Conservation (phyloP, 208 protist genomes). For the Leishmania major region DNA sequence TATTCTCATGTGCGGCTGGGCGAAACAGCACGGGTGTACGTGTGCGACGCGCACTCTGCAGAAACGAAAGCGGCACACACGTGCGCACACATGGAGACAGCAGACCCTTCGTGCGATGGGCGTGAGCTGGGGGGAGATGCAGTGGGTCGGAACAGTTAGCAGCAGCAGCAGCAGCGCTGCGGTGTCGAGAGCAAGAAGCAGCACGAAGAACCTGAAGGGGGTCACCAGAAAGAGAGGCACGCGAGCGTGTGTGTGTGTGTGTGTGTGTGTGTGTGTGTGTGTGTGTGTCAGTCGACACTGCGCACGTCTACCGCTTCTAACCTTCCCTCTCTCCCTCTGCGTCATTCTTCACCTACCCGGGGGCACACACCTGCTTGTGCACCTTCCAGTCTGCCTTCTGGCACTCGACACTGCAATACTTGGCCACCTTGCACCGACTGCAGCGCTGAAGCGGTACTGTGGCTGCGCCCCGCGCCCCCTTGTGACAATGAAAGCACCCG, state of each 20-base stretch:
- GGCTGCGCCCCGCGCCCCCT: conserved; percentile 8
- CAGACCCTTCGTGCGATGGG: background rate
- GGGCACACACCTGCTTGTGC: conserved; percentile 59
- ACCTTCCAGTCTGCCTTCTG: conserved; percentile 65
- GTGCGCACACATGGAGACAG: background rate
- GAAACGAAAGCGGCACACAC: background rate
- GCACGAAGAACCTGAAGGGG: background rate
- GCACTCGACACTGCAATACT: conserved; percentile 68
- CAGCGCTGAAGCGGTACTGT: conserved; percentile 50
- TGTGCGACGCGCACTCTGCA: background rate
- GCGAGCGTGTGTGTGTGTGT: background rate
- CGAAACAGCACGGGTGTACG: background rate
- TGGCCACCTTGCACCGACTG: conserved; percentile 69
- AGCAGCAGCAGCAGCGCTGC: background rate
- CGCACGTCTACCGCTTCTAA: background rate
- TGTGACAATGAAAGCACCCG: conserved; percentile 53
- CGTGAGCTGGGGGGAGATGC: background rate
- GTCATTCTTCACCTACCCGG: background rate
- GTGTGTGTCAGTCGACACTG: background rate
- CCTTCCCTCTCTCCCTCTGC: background rate
- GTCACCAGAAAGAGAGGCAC: background rate
- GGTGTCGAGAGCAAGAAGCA: background rate
- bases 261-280: background rate
- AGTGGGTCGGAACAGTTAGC: background rate
- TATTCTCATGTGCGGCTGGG: background rate